Percentiles rank a stretch among this genome's conserved stretches.
These are phyloP conservation scores for Ophiostoma angusticollis DNA, from an alignment of 2,329 filamentous ascomycete genomes.

Conservation along the genomic window DNA sequence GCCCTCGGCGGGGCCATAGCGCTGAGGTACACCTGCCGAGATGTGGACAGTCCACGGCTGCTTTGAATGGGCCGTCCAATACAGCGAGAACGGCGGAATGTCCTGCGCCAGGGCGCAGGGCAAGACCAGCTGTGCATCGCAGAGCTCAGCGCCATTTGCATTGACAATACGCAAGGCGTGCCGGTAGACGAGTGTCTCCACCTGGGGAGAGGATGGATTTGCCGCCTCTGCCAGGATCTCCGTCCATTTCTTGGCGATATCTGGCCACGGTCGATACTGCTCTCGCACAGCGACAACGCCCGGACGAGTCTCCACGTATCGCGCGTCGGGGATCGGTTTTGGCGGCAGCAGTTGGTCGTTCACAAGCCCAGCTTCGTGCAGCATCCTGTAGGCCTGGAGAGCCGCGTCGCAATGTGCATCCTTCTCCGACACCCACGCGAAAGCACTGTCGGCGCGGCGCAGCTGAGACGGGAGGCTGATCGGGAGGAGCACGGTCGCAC, in stretches of 20 bases:
- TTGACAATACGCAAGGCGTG: conserved; percentile 24
- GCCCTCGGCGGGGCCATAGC: background rate
- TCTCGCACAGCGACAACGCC: conserved; percentile 24
- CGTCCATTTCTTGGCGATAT: conserved; percentile 31
- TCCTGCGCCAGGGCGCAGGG: conserved; percentile 28
- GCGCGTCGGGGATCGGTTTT: conserved; percentile 13
- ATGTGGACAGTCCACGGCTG: conserved; percentile 26
- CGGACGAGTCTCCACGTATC: conserved; percentile 26
- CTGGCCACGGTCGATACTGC: conserved; percentile 34
- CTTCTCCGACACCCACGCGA: conserved; percentile 56
- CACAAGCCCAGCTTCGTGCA: conserved; percentile 59
- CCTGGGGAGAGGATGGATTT: background rate
- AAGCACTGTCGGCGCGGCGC: conserved; percentile 37
- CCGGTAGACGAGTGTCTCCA: conserved; percentile 15
- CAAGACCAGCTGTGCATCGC: conserved; percentile 30
- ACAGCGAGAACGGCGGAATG: conserved; percentile 26
- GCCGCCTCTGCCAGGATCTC: background rate
- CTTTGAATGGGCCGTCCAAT: conserved; percentile 23
- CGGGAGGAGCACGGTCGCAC: conserved; percentile 58
- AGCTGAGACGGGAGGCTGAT: conserved; percentile 51
- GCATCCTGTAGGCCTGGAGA: conserved; percentile 61
- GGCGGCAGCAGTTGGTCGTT: conserved; percentile 67
- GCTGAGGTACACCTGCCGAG: background rate
- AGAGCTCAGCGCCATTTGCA: conserved; percentile 18
- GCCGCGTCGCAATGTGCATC: conserved; percentile 70